Conservation (phyloP, 495 filamentous ascomycete species). For the Podospora conica region DNA sequence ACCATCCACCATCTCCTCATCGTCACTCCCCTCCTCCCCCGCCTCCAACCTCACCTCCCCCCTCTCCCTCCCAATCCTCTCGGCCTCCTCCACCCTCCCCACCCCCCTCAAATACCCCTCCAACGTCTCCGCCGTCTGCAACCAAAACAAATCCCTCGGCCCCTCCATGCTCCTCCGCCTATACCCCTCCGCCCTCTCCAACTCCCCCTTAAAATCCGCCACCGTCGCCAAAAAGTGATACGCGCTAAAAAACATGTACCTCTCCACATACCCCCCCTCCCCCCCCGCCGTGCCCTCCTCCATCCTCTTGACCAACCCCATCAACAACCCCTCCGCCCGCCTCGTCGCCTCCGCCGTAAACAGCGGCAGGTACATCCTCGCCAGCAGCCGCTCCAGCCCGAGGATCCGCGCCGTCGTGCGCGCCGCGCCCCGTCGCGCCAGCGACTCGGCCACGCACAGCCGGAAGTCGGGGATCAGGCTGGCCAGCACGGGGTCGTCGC, state of each 20-base stretch:
- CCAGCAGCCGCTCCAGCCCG: constrained; percentile 23
- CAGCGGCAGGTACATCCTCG: constrained; percentile 27
- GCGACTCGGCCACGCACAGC: neutral
- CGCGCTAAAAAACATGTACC: constrained; percentile 27
- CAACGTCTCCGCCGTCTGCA: constrained; percentile 21
- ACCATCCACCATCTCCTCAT: neutral
- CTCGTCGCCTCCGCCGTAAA: constrained; percentile 11
- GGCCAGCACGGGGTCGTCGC: too few species aligned
- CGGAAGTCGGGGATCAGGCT: constrained; percentile 19
- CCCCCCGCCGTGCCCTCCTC: constrained; percentile 1
- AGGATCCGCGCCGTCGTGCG: constrained; percentile 20
- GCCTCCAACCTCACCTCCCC: neutral
- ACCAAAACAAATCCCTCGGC: constrained; percentile 26
- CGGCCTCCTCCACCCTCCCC: constrained; percentile 18
- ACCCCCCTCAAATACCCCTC: constrained; percentile 18
- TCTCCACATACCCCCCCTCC: constrained; percentile 18
- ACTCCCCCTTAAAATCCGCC: constrained; percentile 16
- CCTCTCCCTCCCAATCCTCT: constrained; percentile 15
- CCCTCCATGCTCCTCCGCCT: constrained; percentile 14
- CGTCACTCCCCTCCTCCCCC: neutral
- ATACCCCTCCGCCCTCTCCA: constrained; percentile 6
- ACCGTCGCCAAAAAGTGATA: constrained; percentile 25
- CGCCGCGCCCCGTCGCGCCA: constrained; percentile 7
- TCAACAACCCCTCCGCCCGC: constrained; percentile 16
- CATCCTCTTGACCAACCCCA: constrained; percentile 3